Percentiles rank a stretch among this genome's conserved stretches.
Evolutionary conservation across 805 yeast species (phyloP).

Genomic region (Lipomyces sp.): DNA sequence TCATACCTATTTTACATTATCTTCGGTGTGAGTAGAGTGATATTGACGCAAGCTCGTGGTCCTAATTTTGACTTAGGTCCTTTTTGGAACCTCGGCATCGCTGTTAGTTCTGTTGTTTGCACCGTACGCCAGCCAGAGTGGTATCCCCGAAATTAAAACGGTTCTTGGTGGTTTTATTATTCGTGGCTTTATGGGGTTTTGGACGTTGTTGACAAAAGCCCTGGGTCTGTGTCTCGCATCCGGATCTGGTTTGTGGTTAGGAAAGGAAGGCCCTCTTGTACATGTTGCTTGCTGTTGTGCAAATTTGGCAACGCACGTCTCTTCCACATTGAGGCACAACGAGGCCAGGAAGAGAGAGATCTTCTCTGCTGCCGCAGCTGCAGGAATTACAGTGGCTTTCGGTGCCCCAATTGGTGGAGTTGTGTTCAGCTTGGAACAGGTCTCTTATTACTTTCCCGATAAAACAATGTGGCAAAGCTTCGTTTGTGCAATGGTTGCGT

Average conservation of each 20-base stretch:
- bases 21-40: slow-evolving; percentile 42
- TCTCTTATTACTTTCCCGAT: slow-evolving; percentile 66
- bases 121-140: slow-evolving; percentile 57
- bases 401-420: slow-evolving; percentile 91
- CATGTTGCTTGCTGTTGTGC: slow-evolving; percentile 73
- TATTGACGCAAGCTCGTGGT: background rate
- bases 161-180: slow-evolving; percentile 69
- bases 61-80: background rate
- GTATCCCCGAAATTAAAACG: slow-evolving; percentile 74
- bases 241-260: slow-evolving; percentile 80
- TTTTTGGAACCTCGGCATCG: slow-evolving; percentile 51
- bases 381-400: slow-evolving; percentile 85
- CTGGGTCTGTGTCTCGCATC: slow-evolving; percentile 66
- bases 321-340: slow-evolving; percentile 47
- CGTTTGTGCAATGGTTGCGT: slow-evolving; percentile 75
- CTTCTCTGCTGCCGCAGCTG: slow-evolving; percentile 74
- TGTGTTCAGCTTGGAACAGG: slow-evolving; percentile 61
- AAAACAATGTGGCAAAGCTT: slow-evolving; percentile 82
- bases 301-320: slow-evolving; percentile 46
- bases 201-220: slow-evolving; percentile 60
- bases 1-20: slow-evolving; percentile 49
- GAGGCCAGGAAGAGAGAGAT: slow-evolving; percentile 64
- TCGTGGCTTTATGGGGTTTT: slow-evolving; percentile 56
- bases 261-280: slow-evolving; percentile 85
- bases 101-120: slow-evolving; percentile 44